Base-by-base conservation (phyloP, 305 asterid genomes). In the Stenogyne calaminthoides region DNA sequence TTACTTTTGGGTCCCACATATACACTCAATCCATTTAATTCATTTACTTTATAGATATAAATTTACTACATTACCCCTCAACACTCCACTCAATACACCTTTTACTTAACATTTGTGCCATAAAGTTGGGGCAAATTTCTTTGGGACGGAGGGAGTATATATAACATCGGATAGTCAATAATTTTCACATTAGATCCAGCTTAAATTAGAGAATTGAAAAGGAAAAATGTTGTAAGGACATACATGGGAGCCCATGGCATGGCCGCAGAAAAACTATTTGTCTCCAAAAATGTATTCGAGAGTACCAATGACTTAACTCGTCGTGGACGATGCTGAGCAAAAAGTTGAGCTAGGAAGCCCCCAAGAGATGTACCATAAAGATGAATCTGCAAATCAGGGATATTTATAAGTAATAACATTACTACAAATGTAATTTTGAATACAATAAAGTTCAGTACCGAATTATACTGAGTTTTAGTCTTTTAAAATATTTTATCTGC, bases 201-300 rank as follows among this genome's bases (percentile, higher is more conserved):
- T 27, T 67, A 57, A 42, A 42, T 70, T 61, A 54, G 70, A 22
- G 49, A 62, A 36, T 3, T 22, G 47, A 44, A 40, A 18, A 12
- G 40, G 25, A 37, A 16, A 55, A 49, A 36, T 42, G 47, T 69
- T 61, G 37, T 36, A 20, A 69, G 67, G 74, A 88, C 94, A 71
- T 92, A 95, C 99, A 95, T 69, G 51, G 97, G 97, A 75, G 96
- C 87, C 99, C 99, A 94, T 10, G 98, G 98, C 97, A 94, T 94
- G 81, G 92, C 86, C 22, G 98, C 88, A 57, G 97, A 76, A 80
- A 92, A 92, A 86, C 85, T 84, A 85, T 85, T 83, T 7, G 99
- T 90, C 85, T 92, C 99, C 87, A 92, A 75, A 79, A 88, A 95
- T 63, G 99, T 84, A 83, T 95, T 95, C 59, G 99, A 95, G 72